Evolutionary conservation across 2,329 filamentous ascomycete genomes (phyloP).

Genomic region (Niveomyces coronatus): DNA sequence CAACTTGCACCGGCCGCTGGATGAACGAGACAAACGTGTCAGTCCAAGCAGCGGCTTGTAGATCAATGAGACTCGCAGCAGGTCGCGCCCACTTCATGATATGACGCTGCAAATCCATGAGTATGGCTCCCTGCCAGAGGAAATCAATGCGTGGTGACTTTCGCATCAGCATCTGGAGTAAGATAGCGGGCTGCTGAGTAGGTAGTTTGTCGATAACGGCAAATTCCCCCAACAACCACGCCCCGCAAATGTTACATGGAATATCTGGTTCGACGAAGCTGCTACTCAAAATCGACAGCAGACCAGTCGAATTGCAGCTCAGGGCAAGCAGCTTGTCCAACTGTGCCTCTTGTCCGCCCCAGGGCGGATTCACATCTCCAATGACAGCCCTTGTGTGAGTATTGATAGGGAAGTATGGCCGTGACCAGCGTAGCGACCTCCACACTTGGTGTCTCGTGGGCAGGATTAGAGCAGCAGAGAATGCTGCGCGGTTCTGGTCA

Average conservation of each 20-base stretch:
- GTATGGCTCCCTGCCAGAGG: conserved; percentile 12
- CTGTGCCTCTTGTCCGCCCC: conserved; percentile 8
- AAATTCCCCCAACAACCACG: conserved; percentile 1
- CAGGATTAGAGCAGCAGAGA: conserved; percentile 7
- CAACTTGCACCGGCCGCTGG: neutral
- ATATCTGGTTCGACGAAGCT: conserved; percentile 12
- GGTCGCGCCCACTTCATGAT: conserved; percentile 11
- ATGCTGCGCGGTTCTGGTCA: conserved; percentile 7
- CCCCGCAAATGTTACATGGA: conserved; percentile 4
- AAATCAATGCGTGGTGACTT: conserved; percentile 10
- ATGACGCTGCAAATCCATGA: conserved; percentile 6
- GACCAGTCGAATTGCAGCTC: conserved; percentile 10
- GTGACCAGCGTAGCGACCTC: conserved; percentile 2
- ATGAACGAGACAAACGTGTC: conserved; percentile 2
- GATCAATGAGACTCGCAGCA: conserved; percentile 8
- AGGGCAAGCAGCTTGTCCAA: conserved; percentile 12
- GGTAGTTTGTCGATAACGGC: neutral
- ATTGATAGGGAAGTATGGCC: neutral
- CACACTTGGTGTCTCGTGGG: conserved; percentile 6
- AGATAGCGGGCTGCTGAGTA: neutral
- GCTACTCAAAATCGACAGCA: conserved; percentile 5
- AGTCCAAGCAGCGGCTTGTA: conserved; percentile 11
- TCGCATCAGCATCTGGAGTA: conserved; percentile 1
- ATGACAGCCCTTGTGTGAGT: neutral
- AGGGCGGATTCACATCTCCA: neutral